These are phyloP conservation scores for Lasiodiplodia hormozganensis DNA, from an alignment of 2,329 filamentous ascomycete species.

Conservation along the genomic window DNA sequence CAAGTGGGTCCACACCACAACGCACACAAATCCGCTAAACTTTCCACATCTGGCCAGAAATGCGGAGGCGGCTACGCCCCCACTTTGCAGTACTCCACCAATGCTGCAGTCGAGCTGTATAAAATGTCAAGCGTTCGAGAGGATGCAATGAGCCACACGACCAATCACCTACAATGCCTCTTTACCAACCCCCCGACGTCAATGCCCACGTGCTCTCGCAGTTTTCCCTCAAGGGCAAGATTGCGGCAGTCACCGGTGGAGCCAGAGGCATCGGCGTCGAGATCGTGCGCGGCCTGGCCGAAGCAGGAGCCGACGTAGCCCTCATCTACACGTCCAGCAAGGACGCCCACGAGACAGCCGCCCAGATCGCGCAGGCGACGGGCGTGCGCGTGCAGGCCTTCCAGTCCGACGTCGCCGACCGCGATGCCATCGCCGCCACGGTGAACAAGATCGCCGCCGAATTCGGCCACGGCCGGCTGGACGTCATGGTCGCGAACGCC, in stretches of 20 bases:
- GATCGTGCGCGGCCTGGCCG: conserved; percentile 28
- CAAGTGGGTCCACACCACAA: no score
- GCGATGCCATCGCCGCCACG: conserved; percentile 30
- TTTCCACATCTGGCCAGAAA: background rate
- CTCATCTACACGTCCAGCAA: conserved; percentile 34
- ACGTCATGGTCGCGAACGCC: conserved; percentile 31
- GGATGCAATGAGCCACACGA: background rate
- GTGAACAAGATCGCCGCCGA: conserved; percentile 10
- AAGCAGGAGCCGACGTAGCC: conserved; percentile 29
- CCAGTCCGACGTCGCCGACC: conserved; percentile 32
- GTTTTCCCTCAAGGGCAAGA: conserved; percentile 30
- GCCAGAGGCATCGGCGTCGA: conserved; percentile 30
- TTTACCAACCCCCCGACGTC: conserved; percentile 11
- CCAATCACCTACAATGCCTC: conserved; percentile 12
- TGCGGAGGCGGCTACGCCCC: no score
- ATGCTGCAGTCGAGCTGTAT: no score
- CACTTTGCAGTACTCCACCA: no score
- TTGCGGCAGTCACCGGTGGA: conserved; percentile 29
- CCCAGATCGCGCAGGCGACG: conserved; percentile 30
- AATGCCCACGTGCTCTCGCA: conserved; percentile 26
- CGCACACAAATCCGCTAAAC: background rate
- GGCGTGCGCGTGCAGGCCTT: conserved; percentile 32
- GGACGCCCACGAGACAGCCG: conserved; percentile 30
- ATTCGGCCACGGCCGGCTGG: conserved; percentile 27
- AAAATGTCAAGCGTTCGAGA: no score